Base-by-base conservation (phyloP, 352 stramenopile genomes). In the Elongisporangium undulatum region DNA sequence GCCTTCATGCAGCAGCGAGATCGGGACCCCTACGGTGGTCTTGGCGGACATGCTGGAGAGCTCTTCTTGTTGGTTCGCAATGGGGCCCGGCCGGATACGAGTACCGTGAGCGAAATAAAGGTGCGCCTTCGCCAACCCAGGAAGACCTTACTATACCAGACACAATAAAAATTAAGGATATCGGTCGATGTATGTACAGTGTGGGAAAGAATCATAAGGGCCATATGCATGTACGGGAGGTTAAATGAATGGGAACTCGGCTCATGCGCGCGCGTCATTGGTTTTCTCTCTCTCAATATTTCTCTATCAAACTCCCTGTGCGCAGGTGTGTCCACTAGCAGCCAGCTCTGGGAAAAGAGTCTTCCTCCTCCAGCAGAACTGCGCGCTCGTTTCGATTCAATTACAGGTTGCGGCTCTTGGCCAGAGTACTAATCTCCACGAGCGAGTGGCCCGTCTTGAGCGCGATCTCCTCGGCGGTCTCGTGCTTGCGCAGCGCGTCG, bases 401-500 rank as follows among this genome's bases (percentile, higher is more conserved):
- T 55, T 89, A 92, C 70, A 92, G 61, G 67, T 84, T 88, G 62
- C 84, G 81, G 49, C 66, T 77, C 58, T 81, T 79, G 58, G 82
- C 82, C 51, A 93, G 66, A 53, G 83, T 90, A 66, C 77, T 92
- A 64, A 93, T 71, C 63, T 93, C 84, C 34, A 89, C 78, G 55
- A 93, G 79, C 50, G 79, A 90, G 68, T 90, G 79, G 65, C 83
- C 95, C 23, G 93, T 95, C 77, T 97, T 97, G 65, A 97, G 77
- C 55, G 94, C 91, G 68, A 98, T 92, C 54, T 98, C 87, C 63
- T 98, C 90, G 23, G 96, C 82, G 34, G 87, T 97, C 74, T 98
- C 91, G 73, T 98, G 95, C 64, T 96, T 97, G 66, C 86, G 69
- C 26, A 98, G 72, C 17, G 95, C 95, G 63, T 98, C 93, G 68